Base-by-base conservation (phyloP, 2,329 filamentous ascomycete genomes). In the Pseudocercospora eumusae region DNA sequence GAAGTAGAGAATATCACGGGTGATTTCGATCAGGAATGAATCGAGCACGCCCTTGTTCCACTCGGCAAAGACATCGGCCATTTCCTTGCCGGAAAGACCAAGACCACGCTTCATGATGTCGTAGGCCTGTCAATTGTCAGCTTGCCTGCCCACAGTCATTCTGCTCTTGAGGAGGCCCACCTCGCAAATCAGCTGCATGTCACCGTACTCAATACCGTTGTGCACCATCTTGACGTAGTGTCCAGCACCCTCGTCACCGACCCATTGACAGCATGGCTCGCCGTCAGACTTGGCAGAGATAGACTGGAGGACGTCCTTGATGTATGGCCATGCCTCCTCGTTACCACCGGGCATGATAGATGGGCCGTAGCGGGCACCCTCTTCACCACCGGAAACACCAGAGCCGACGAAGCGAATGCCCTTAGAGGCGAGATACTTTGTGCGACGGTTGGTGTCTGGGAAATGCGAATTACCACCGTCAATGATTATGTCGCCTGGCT, bases 161-260 rank as follows among this genome's bases (percentile, higher is more conserved):
- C 44, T 10, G 15, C 49, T 33, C 55, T 9, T 28, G 21, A 44
- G 25, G 10, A 44, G 59, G 57, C 86, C 73, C 82, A 96, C 93
- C 88, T 99, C 95, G 82, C 90, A 96, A 79, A 99, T 99, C 76
- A 99, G 86, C 86, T 99, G 95, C 95, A 99, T 99, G 84, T 99
- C 95, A 88, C 95, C 95, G 79, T 99, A 99, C 84, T 99, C 95
- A 75, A 99, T 99, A 86, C 95, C 95, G 83, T 99, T 99, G 89
- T 99, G 95, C 68, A 99, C 95, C 95, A 99, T 99, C 91, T 99
- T 99, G 85, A 99, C 93, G 86, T 97, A 99, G 88, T 99, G 95
- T 74, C 95, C 95, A 82, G 95, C 91, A 87, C 95, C 95, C 81
- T 98, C 92, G 82, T 98, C 95, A 83, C 95, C 95, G 74, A 99